Percentiles rank a stretch among this genome's conserved stretches.
These are phyloP conservation scores for Ramichloridium luteum DNA, from an alignment of 2,329 filamentous ascomycete species.

Conservation along the genomic window DNA sequence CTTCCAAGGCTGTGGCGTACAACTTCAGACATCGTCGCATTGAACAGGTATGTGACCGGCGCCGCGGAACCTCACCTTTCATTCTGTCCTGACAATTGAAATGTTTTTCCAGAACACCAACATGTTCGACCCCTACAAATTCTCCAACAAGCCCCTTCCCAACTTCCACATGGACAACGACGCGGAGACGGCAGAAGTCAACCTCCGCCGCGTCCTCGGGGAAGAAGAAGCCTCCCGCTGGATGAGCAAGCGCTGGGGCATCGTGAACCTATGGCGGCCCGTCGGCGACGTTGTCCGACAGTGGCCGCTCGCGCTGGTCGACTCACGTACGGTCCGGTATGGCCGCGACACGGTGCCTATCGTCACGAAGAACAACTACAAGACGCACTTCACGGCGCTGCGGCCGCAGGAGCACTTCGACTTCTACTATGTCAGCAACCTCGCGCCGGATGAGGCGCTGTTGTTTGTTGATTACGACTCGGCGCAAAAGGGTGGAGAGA, in stretches of 20 bases:
- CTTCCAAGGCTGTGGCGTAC: background rate
- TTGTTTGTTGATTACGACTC: constrained; percentile 2
- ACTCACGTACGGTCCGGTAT: constrained; percentile 1
- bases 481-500: background rate
- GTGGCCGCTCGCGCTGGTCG: constrained; percentile 1
- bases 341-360: constrained; percentile 1
- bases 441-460: constrained; percentile 1
- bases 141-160: constrained; percentile 1
- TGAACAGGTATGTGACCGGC: constrained; percentile 1
- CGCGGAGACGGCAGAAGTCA: constrained; percentile 1
- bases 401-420: constrained; percentile 1
- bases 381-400: constrained; percentile 2
- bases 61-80: background rate
- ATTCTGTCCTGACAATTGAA: background rate
- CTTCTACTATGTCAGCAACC: constrained; percentile 2
- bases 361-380: constrained; percentile 2
- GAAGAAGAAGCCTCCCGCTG: background rate
- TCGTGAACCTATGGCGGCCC: constrained; percentile 1
- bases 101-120: constrained; percentile 1
- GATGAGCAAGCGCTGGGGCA: constrained; percentile 1
- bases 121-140: constrained; percentile 1
- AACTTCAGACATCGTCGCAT: constrained; percentile 2
- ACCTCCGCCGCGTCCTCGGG: constrained; percentile 1
- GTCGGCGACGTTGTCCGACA: constrained; percentile 1
- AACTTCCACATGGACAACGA: constrained; percentile 3